These are phyloP conservation scores for Leishmania guyanensis DNA, from an alignment of 208 protist genomes.

Conservation along the genomic window DNA sequence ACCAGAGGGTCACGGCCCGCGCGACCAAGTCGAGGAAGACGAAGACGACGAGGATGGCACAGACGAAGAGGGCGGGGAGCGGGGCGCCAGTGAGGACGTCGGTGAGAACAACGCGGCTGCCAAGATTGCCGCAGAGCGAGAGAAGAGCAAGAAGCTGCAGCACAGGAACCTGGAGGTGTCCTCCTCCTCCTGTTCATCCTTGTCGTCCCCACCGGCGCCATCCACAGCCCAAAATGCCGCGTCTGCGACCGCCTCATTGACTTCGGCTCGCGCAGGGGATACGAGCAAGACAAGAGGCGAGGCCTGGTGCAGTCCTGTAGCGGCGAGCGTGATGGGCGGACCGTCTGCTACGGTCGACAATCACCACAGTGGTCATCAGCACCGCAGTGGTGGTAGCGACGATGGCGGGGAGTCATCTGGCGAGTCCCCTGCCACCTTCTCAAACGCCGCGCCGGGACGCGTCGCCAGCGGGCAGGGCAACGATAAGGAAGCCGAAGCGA, in stretches of 20 bases:
- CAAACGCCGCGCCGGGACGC: background rate
- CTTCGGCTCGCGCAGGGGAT: background rate
- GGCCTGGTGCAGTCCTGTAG: background rate
- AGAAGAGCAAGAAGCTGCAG: background rate
- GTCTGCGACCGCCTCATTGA: background rate
- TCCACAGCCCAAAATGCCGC: background rate
- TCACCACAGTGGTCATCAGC: background rate
- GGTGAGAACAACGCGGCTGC: background rate
- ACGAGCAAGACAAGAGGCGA: background rate
- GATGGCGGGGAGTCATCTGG: background rate
- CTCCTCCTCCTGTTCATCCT: background rate
- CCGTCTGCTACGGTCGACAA: background rate
- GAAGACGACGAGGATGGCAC: conserved; percentile 17
- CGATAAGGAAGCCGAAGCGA: background rate
- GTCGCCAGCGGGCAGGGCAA: background rate
- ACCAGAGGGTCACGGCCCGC: conserved; percentile 35
- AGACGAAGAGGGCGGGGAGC: background rate
- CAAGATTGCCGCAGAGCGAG: background rate
- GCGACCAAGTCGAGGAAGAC: conserved; percentile 26
- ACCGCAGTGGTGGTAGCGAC: conserved; percentile 1
- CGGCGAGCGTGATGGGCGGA: background rate
- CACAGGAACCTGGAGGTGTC: background rate
- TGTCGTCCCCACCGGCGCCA: background rate
- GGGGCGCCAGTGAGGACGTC: background rate
- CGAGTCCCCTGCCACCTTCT: background rate